Evolutionary conservation across 1,284 basidiomycete genomes (phyloP).

Genomic region (Ceratobasidium sp.): DNA sequence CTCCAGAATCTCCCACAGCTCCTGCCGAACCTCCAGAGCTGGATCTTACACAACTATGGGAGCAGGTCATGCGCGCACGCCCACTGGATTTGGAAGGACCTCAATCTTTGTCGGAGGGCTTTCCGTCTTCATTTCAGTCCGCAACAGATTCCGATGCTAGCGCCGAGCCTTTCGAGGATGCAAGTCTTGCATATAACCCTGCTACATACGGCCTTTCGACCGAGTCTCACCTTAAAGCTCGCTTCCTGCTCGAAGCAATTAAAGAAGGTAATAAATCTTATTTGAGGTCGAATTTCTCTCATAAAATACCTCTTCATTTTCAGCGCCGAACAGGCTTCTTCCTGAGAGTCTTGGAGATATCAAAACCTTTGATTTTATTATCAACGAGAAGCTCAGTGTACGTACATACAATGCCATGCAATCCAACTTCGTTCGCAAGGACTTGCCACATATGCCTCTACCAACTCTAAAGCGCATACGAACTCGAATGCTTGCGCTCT

Average conservation of each 20-base stretch:
- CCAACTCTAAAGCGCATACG: background rate
- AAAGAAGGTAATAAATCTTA: background rate
- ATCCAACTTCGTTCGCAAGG: background rate
- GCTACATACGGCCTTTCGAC: background rate
- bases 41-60: no score
- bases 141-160: background rate
- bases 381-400: background rate
- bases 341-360: background rate
- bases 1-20: no score
- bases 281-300: no score
- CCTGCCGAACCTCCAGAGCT: no score
- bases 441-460: background rate
- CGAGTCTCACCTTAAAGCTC: background rate
- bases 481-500: slow-evolving; percentile 9
- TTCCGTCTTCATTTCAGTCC: no score
- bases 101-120: no score
- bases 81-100: no score
- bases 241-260: background rate
- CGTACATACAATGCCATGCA: background rate
- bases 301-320: background rate
- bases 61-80: no score
- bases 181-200: background rate
- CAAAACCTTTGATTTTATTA: background rate
- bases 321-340: background rate
- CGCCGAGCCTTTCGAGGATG: background rate